Evolutionary conservation across 2,329 filamentous ascomycete species (phyloP).

Genomic region (Diplodia mutila): DNA sequence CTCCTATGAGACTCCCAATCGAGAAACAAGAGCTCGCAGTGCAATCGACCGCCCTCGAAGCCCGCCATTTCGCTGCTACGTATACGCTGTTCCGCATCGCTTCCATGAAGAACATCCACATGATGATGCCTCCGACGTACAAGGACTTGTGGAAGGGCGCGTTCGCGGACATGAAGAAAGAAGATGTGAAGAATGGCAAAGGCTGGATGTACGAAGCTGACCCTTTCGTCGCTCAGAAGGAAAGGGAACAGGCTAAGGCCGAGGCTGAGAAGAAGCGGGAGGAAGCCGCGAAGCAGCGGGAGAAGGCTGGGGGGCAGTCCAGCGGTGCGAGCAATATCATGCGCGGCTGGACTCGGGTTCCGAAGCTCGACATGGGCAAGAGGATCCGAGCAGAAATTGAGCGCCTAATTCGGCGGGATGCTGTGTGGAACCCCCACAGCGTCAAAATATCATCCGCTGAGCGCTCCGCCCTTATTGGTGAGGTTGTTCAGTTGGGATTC

Average conservation of each 20-base stretch:
- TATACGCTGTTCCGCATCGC: constrained; percentile 90
- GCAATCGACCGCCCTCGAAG: constrained; percentile 82
- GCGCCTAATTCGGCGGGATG: constrained; percentile 73
- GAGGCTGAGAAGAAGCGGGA: constrained; percentile 77
- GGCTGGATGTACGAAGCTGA: constrained; percentile 95
- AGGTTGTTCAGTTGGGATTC: constrained; percentile 80
- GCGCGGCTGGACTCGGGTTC: constrained; percentile 80
- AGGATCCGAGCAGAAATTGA: constrained; percentile 80
- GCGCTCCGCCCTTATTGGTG: constrained; percentile 66
- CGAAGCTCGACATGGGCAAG: constrained; percentile 91
- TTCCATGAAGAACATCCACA: constrained; percentile 94
- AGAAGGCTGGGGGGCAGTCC: constrained; percentile 52
- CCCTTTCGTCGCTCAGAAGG: constrained; percentile 79
- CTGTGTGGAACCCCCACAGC: constrained; percentile 84
- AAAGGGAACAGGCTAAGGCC: constrained; percentile 77
- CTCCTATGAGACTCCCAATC: constrained; percentile 79
- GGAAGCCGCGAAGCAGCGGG: constrained; percentile 66
- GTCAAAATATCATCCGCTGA: constrained; percentile 65
- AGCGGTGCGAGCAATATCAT: constrained; percentile 50
- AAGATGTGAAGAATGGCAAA: constrained; percentile 75
- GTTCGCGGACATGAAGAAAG: constrained; percentile 79
- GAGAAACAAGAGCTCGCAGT: constrained; percentile 75
- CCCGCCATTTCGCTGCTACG: constrained; percentile 88
- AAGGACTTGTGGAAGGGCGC: constrained; percentile 87
- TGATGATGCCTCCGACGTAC: constrained; percentile 89